Base-by-base conservation (phyloP, 2,329 filamentous ascomycete genomes). In the Pseudovirgaria hyperparasitica region DNA sequence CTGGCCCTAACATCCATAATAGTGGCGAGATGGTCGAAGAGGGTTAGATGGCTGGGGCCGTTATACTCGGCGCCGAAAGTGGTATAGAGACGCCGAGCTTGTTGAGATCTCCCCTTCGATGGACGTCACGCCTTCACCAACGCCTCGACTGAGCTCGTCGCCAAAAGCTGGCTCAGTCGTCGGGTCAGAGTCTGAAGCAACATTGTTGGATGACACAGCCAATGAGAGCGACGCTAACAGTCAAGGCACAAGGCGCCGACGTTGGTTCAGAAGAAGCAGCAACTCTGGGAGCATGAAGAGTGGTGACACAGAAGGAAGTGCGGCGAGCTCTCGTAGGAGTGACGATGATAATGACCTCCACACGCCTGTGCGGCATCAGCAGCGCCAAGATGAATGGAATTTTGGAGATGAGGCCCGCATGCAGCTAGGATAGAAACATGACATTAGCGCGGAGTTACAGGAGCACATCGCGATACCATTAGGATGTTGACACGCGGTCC, bases 51-150 rank as follows among this genome's bases (percentile, higher is more conserved):
- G 86, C 28, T 98, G 90, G 90, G 82, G 82, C 21, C 75, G 84
- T 30, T 98, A 92, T 66, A 98, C 90, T 0, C 72, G 90, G 9
- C 73, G 90, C 13, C 65, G 90, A 35, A 94, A 96, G 57, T 98
- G 90, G 90, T 90, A 84, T 47, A 80, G 90, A 20, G 90, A 96
- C 48, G 90, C 90, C 7, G 90, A 98, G 57, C 70, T 98, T 4
- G 82, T 94, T 18, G 90, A 98, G 47, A 59, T 77, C 36, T 49
- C 55, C 21, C 45, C 59, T 12, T 50, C 57, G 33, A 44, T 60
- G 26, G 60, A 63, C 34, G 48, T 60, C 16, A 55, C 60, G 25
- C 45, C 58, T 9, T 44, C 58, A 30, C 55, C 59, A 22, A 52
- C 60, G 21, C 50, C 50, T 34, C 50, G 42, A 39, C 37, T 46